Conservation (phyloP, 2,329 filamentous ascomycete genomes). For the Ophiostoma sp. region DNA sequence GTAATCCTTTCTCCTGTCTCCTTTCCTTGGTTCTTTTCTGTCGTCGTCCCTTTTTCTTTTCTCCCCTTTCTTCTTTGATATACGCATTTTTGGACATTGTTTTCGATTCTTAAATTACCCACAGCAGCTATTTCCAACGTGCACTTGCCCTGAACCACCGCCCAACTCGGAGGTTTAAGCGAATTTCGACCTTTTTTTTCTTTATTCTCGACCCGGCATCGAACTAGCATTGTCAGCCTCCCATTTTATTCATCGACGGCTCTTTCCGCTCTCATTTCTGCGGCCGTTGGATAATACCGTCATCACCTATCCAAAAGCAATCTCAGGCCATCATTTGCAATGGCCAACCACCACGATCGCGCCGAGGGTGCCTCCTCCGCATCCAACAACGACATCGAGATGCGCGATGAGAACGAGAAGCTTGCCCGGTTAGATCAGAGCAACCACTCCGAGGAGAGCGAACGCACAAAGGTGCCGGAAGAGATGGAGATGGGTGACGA, state of each 20-base stretch:
- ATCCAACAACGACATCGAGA: conserved; percentile 37
- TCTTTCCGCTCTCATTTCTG: neutral
- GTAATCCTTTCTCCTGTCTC: neutral
- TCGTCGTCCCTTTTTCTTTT: neutral
- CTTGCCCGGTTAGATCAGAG: conserved; percentile 34
- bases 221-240: neutral
- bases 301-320: too few relatives aligned
- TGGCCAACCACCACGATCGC: conserved; percentile 33
- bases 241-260: neutral
- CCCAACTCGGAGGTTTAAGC: conserved; percentile 29
- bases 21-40: neutral
- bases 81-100: neutral
- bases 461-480: conserved; percentile 36
- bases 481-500: conserved; percentile 44
- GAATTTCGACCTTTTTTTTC: neutral
- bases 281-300: neutral
- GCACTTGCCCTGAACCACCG: conserved; percentile 16
- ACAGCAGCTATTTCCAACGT: neutral
- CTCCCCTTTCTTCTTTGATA: neutral
- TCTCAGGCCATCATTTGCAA: conserved; percentile 22
- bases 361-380: conserved; percentile 34
- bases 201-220: neutral
- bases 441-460: conserved; percentile 35
- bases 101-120: neutral
- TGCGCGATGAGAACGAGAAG: conserved; percentile 38